phyloP scores from a whole-genome alignment of 2,329 filamentous ascomycete genomes.

The Stagonosporopsis rhizophila region DNA sequence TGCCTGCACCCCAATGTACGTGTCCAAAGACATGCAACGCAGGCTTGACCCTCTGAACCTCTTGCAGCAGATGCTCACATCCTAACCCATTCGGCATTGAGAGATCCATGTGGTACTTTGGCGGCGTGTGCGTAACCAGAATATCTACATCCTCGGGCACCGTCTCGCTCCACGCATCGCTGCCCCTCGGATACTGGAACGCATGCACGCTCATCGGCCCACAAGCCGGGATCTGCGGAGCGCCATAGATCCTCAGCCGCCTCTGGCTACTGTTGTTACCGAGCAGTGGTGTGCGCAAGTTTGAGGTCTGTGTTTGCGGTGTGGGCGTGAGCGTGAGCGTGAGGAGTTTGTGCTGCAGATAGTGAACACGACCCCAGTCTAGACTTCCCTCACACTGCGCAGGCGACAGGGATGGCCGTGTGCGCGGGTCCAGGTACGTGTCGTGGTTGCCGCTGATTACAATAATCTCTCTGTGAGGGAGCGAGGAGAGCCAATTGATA shows the following conservation, averaged over 20 bases:
- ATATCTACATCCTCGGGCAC: constrained; percentile 78
- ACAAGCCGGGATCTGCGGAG: constrained; percentile 78
- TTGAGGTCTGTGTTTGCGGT: background rate
- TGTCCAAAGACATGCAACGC: constrained; percentile 85
- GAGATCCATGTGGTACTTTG: constrained; percentile 72
- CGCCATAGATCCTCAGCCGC: constrained; percentile 76
- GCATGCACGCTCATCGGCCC: constrained; percentile 72
- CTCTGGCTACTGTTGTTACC: constrained; percentile 48
- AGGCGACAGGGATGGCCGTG: constrained; percentile 57
- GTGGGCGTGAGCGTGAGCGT: constrained; percentile 65
- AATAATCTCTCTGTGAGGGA: constrained; percentile 81
- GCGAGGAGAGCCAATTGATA: constrained; percentile 78
- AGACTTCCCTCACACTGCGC: constrained; percentile 65
- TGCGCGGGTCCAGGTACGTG: constrained; percentile 76
- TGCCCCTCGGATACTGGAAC: constrained; percentile 74
- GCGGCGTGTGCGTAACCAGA: constrained; percentile 81
- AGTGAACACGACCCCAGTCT: constrained; percentile 73
- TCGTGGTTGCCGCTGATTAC: constrained; percentile 91
- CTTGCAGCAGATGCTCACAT: constrained; percentile 72
- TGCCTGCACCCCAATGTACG: constrained; percentile 77
- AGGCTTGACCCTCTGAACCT: constrained; percentile 77
- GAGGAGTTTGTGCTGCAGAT: constrained; percentile 74
- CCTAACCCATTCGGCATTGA: constrained; percentile 68
- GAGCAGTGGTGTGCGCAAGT: constrained; percentile 31
- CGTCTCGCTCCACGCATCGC: constrained; percentile 74